Percentiles rank a stretch among this genome's conserved stretches.
These are phyloP conservation scores for Neofusicoccum umdonicola DNA, from an alignment of 2,329 filamentous ascomycete species.

Conservation along the genomic window DNA sequence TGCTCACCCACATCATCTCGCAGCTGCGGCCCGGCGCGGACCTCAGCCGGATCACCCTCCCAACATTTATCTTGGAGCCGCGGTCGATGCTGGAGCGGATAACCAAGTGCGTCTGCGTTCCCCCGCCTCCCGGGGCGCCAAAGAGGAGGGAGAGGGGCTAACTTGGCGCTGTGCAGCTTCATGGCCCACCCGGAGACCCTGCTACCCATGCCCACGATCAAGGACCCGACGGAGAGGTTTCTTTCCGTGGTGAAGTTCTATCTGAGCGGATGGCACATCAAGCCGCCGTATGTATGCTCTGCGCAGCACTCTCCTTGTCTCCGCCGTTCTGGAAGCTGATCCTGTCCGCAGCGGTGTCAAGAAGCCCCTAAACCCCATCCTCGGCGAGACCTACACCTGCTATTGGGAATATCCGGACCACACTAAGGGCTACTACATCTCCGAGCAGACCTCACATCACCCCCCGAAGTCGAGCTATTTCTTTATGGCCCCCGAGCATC, in stretches of 20 bases:
- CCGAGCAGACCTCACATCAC: slow-evolving; percentile 97
- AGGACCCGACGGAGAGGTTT: slow-evolving; percentile 87
- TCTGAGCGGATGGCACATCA: slow-evolving; percentile 97
- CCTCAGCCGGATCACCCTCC: slow-evolving; percentile 87
- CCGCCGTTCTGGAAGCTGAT: background rate
- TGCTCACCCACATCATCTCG: slow-evolving; percentile 95
- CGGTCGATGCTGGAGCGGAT: slow-evolving; percentile 98
- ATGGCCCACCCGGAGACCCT: slow-evolving; percentile 99
- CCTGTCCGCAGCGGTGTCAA: slow-evolving; percentile 74
- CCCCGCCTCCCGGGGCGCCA: background rate
- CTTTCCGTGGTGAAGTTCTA: slow-evolving; percentile 98
- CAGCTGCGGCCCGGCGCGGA: slow-evolving; percentile 94
- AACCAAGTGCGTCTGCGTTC: slow-evolving; percentile 70
- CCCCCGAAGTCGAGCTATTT: slow-evolving; percentile 99
- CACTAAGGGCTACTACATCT: slow-evolving; percentile 89
- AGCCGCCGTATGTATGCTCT: slow-evolving; percentile 71
- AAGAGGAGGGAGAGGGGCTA: slow-evolving; percentile 20
- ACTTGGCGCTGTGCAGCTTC: slow-evolving; percentile 62
- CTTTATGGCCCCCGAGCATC: slow-evolving; percentile 91
- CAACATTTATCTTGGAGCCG: slow-evolving; percentile 96
- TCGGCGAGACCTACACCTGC: slow-evolving; percentile 91
- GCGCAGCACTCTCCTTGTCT: background rate
- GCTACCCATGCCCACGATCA: slow-evolving; percentile 78
- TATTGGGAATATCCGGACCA: slow-evolving; percentile 90
- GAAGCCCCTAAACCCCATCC: slow-evolving; percentile 94